Conservation (phyloP, 2,329 filamentous ascomycete genomes). For the Emmonsiellopsis sp. region DNA sequence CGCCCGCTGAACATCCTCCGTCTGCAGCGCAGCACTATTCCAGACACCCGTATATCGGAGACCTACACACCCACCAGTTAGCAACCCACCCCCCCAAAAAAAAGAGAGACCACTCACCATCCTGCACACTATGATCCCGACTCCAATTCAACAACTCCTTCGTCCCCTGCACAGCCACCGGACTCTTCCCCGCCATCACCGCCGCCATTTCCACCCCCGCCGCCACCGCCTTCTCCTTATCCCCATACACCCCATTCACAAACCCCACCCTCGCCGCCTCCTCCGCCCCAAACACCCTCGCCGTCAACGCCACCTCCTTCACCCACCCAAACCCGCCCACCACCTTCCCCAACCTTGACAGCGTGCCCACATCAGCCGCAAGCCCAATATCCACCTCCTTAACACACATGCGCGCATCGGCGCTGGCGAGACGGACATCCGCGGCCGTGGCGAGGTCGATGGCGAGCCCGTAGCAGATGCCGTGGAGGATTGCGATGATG, state of each 20-base stretch:
- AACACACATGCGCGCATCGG: constrained; percentile 31
- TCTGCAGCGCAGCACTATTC: constrained; percentile 79
- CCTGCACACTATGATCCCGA: constrained; percentile 65
- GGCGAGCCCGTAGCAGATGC: constrained; percentile 65
- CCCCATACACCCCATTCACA: constrained; percentile 31
- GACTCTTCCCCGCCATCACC: constrained; percentile 69
- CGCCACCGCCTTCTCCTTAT: constrained; percentile 54
- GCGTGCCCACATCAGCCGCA: constrained; percentile 40
- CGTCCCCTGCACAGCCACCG: constrained; percentile 76
- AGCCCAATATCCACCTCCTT: constrained; percentile 44
- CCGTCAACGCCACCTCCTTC: constrained; percentile 40
- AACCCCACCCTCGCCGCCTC: constrained; percentile 38
- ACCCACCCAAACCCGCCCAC: constrained; percentile 39
- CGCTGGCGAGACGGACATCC: constrained; percentile 34
- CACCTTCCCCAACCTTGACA: constrained; percentile 39
- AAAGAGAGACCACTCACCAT: constrained; percentile 47
- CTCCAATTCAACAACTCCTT: constrained; percentile 81
- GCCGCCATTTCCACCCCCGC: constrained; percentile 55
- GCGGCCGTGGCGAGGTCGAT: constrained; percentile 51
- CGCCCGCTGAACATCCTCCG: constrained; percentile 64
- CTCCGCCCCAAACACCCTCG: constrained; percentile 34
- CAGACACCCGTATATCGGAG: constrained; percentile 77
- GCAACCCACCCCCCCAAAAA: not conserved
- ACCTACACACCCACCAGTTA: constrained; percentile 41
- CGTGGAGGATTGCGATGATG: constrained; percentile 74